A percentile compares a stretch with the other conserved stretches of the same genome.
Evolutionary conservation across 371 early-diverging fungal genomes (phyloP).

Genomic region (Apophysomyces sp.): DNA sequence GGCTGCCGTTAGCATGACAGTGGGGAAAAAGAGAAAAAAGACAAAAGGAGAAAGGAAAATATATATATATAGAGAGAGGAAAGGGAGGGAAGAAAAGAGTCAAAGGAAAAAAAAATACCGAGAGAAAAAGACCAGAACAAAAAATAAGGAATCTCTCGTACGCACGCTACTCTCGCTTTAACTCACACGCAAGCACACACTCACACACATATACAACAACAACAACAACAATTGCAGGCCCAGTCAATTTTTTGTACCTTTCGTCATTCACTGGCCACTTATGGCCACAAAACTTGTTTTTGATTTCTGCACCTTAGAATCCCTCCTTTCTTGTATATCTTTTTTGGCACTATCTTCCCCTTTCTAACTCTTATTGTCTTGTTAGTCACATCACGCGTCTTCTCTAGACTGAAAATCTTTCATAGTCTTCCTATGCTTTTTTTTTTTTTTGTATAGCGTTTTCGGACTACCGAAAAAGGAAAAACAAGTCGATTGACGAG

Average conservation of each 20-base stretch:
- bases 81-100: background rate
- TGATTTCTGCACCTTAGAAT: background rate
- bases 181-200: background rate
- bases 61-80: background rate
- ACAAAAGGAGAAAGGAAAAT: background rate
- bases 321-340: too few species aligned
- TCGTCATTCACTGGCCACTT: background rate
- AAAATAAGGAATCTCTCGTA: too few species aligned
- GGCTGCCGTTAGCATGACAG: slow-evolving; percentile 15
- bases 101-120: background rate
- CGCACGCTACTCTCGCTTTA: too few species aligned
- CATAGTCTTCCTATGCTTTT: too few species aligned
- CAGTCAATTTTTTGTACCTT: background rate
- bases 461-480: background rate
- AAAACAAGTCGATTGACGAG: too few species aligned
- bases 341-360: too few species aligned
- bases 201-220: background rate
- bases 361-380: too few species aligned
- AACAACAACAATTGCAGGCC: background rate
- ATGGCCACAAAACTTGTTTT: background rate
- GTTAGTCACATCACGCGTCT: too few species aligned
- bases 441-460: too few species aligned
- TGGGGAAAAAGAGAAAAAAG: background rate
- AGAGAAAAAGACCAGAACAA: too few species aligned
- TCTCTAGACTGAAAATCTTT: too few species aligned